These are phyloP conservation scores for Cyberlindnera amylophila DNA, from an alignment of 805 yeast species.

Conservation along the genomic window DNA sequence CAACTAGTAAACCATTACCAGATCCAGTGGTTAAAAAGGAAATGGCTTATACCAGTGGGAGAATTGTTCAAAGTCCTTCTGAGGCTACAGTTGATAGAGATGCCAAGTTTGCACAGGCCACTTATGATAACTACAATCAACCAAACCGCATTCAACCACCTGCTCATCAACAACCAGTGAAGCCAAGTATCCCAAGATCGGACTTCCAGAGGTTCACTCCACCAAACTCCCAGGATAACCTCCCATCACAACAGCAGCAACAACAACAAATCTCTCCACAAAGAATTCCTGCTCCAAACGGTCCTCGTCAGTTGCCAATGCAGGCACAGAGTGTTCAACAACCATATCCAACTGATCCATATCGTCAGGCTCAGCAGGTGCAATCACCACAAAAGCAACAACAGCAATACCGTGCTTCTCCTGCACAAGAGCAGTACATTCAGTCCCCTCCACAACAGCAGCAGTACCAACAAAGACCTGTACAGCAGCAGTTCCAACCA, in stretches of 20 bases:
- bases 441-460: slow-evolving; percentile 6
- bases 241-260: slow-evolving; percentile 5
- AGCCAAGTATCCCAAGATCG: slow-evolving; percentile 21
- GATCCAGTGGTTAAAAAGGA: slow-evolving; percentile 15
- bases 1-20: slow-evolving; percentile 17
- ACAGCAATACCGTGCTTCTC: slow-evolving; percentile 1
- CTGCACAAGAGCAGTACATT: slow-evolving; percentile 1
- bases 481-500: slow-evolving; percentile 2
- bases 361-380: slow-evolving; percentile 6
- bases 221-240: slow-evolving; percentile 19
- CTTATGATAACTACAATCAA: slow-evolving; percentile 1
- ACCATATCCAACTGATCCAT: slow-evolving; percentile 8
- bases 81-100: slow-evolving; percentile 10
- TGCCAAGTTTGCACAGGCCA: slow-evolving; percentile 8
- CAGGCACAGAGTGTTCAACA: background rate
- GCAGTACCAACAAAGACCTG: slow-evolving; percentile 2
- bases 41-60: slow-evolving; percentile 23
- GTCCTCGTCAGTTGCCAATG: slow-evolving; percentile 9
- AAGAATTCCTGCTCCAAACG: slow-evolving; percentile 9
- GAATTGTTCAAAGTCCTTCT: slow-evolving; percentile 17
- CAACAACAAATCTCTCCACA: slow-evolving; percentile 8
- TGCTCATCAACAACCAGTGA: background rate
- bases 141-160: slow-evolving; percentile 5
- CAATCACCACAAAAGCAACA: slow-evolving; percentile 4
- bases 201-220: slow-evolving; percentile 23